Evolutionary conservation across 805 yeast genomes (phyloP).

Genomic region (Saturnispora besseyi): DNA sequence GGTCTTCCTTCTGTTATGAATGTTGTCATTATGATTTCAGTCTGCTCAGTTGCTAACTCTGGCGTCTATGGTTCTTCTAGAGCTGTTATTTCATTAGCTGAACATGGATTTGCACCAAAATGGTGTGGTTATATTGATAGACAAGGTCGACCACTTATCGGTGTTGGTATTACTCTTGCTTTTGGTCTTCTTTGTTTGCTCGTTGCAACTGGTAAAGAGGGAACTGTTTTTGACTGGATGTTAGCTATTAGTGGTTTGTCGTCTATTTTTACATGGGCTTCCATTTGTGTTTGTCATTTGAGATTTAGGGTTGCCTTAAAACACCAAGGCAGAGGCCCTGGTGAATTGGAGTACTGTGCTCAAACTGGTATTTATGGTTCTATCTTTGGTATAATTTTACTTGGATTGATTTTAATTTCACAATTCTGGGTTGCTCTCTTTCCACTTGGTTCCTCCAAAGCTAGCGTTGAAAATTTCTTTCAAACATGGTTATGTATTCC

Average conservation of each 20-base stretch:
- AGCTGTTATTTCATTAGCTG: slow-evolving; percentile 57
- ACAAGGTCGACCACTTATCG: slow-evolving; percentile 69
- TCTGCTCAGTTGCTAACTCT: slow-evolving; percentile 68
- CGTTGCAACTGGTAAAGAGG: slow-evolving; percentile 48
- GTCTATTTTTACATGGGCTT: slow-evolving; percentile 71
- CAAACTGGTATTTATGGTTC: slow-evolving; percentile 66
- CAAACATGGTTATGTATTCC: slow-evolving; percentile 57
- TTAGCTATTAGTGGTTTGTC: slow-evolving; percentile 67
- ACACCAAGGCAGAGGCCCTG: slow-evolving; percentile 56
- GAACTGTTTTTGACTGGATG: slow-evolving; percentile 62
- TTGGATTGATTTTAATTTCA: slow-evolving; percentile 53
- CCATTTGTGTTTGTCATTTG: slow-evolving; percentile 58
- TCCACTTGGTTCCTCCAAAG: slow-evolving; percentile 44
- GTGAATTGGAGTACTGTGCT: slow-evolving; percentile 59
- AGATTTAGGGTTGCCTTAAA: slow-evolving; percentile 61
- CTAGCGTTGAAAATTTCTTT: slow-evolving; percentile 55
- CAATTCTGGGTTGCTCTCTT: slow-evolving; percentile 78
- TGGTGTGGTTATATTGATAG: slow-evolving; percentile 62
- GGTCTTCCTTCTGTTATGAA: slow-evolving; percentile 68
- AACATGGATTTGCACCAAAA: slow-evolving; percentile 60
- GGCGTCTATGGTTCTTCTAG: slow-evolving; percentile 66
- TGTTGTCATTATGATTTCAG: slow-evolving; percentile 64
- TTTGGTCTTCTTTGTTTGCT: slow-evolving; percentile 55
- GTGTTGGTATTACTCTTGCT: slow-evolving; percentile 42
- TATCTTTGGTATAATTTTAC: slow-evolving; percentile 47